Evolutionary conservation across 176 grass and related monocot species (phyloP).

Genomic region (Aegilops speltoides): DNA sequence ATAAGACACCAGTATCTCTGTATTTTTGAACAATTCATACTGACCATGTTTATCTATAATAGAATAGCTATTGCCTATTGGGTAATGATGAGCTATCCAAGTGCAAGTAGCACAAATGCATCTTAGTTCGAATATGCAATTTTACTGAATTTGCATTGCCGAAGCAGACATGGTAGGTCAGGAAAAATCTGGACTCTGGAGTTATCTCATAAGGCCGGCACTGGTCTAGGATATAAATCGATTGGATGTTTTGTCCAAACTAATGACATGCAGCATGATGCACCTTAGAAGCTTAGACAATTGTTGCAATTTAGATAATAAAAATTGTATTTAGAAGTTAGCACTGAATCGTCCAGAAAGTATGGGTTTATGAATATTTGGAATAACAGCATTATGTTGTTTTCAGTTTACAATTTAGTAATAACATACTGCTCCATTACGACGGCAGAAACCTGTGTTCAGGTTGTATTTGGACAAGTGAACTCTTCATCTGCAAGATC

Average conservation of each 20-base stretch:
- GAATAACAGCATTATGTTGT: not conserved
- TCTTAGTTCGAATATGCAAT: not conserved
- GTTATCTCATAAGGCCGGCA: not conserved
- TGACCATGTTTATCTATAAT: not conserved
- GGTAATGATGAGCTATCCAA: not conserved
- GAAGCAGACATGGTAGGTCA: not conserved
- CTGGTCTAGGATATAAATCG: not conserved
- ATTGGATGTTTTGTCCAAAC: too few species aligned
- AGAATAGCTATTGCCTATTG: not conserved
- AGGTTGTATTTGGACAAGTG: constrained; percentile 54
- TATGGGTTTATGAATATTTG: not conserved
- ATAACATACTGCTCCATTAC: not conserved
- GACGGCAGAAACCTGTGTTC: constrained; percentile 17
- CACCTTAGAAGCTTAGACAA: not conserved
- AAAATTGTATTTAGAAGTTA: not conserved
- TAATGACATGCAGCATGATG: not conserved
- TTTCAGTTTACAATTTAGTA: not conserved
- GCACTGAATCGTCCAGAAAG: not conserved
- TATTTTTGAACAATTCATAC: not conserved
- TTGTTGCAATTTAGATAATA: not conserved
- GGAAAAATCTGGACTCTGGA: not conserved
- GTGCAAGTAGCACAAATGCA: not conserved
- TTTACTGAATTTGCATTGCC: not conserved
- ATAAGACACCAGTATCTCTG: not conserved
- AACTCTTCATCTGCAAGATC: constrained; percentile 29